Evolutionary conservation across 2,329 filamentous ascomycete genomes (phyloP), one percentile per base, ranked within the genome.

Genomic region (Pseudogymnoascus sp.): DNA sequence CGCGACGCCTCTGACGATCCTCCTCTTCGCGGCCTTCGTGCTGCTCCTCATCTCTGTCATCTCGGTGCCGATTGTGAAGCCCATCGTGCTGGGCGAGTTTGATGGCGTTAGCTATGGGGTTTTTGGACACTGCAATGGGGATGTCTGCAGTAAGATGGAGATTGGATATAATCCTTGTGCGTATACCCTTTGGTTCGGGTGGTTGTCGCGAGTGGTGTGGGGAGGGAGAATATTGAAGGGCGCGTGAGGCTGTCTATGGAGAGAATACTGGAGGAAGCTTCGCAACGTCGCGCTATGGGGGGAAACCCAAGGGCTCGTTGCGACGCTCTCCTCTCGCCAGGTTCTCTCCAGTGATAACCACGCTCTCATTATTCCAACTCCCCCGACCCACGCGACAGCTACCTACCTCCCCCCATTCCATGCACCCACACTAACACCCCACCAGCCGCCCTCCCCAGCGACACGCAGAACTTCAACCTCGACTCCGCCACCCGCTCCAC

Each of bases 21-120:
- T 97, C 74, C 88, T 97, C 72, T 84, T 96, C 67, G 82, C 84
- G 72, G 92, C 93, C 68, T 97, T 99, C 76, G 88, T 82, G 67
- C 81, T 97, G 66, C 82, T 97, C 62, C 80, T 97, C 57, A 81
- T 99, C 40, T 90, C 92, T 57, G 90, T 93, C 40, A 79, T 99
- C n/a, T 96, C 93, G 1, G 93, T 91, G 0, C 95, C 95, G 17
- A 86, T 99, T 69, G 88, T 97, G 73, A 87, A 89, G 72, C 83
- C 82, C 26, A 96, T 99, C 57, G 91, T 92, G 9, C 81, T 99
- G 44, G 93, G 90, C 38, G 87, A 85, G 62, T 93, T 87, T 73
- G 78, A 87, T 44, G 87, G 88, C 70, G 85, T 90, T 69, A 87
- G 87, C 69, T 97, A 96, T 79, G 95, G 95, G 60, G 93, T 97